These are phyloP conservation scores for Lodderomyces beijingensis DNA, from an alignment of 1,139 yeast species.

Conservation along the genomic window DNA sequence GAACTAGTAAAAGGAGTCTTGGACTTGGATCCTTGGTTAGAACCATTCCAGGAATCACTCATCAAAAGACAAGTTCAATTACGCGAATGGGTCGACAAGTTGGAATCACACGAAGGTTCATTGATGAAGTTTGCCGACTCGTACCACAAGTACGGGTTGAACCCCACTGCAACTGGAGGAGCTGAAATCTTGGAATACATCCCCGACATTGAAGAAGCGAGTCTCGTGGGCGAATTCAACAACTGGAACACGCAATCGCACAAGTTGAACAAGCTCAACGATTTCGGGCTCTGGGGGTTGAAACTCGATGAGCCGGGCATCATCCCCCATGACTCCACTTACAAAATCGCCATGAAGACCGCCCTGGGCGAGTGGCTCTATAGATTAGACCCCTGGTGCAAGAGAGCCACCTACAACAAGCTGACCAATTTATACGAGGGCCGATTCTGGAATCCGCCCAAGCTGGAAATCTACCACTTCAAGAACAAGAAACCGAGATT, in stretches of 20 bases:
- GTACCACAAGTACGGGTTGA: slow-evolving; percentile 73
- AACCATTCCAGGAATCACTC: slow-evolving; percentile 64
- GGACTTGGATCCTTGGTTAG: slow-evolving; percentile 80
- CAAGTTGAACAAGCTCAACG: slow-evolving; percentile 48
- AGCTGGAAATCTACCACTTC: slow-evolving; percentile 48
- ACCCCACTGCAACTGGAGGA: slow-evolving; percentile 46
- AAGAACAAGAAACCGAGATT: slow-evolving; percentile 58
- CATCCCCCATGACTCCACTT: slow-evolving; percentile 75
- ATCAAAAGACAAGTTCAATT: slow-evolving; percentile 46
- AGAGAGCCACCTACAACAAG: slow-evolving; percentile 70
- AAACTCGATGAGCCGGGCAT: slow-evolving; percentile 56
- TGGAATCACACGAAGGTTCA: slow-evolving; percentile 45
- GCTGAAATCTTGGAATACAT: slow-evolving; percentile 78
- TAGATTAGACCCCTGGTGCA: slow-evolving; percentile 86
- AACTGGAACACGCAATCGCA: slow-evolving; percentile 66
- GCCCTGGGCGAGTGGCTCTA: slow-evolving; percentile 76
- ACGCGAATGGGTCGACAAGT: slow-evolving; percentile 41
- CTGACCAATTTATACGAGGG: slow-evolving; percentile 61
- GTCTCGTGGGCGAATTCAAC: slow-evolving; percentile 87
- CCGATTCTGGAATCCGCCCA: slow-evolving; percentile 71
- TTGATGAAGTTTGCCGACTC: slow-evolving; percentile 50
- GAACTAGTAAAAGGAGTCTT: slow-evolving; percentile 50
- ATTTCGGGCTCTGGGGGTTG: slow-evolving; percentile 68
- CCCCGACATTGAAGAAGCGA: slow-evolving; percentile 75
- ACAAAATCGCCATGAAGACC: slow-evolving; percentile 66